Evolutionary conservation across 2,329 filamentous ascomycete species (phyloP).

Genomic region (Aspergillus sp.): DNA sequence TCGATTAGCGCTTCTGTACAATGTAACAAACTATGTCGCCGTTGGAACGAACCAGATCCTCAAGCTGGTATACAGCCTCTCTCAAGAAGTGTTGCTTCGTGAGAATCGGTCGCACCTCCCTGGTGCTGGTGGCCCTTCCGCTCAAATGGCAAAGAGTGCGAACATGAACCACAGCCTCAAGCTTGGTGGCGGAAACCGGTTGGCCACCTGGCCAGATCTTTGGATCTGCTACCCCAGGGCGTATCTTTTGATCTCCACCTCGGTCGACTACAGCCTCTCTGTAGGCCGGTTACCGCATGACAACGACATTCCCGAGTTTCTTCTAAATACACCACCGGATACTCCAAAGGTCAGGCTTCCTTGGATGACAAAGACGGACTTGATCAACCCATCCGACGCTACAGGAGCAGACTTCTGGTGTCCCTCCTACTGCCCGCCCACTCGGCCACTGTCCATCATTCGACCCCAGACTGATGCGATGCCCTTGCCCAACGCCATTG

Average conservation of each 20-base stretch:
- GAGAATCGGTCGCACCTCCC: not conserved
- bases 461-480: not conserved
- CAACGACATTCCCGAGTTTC: conserved; percentile 7
- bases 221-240: conserved; percentile 11
- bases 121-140: not conserved
- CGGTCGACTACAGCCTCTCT: conserved; percentile 12
- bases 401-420: conserved; percentile 4
- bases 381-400: not conserved
- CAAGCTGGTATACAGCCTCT: conserved; percentile 9
- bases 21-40: conserved; percentile 14
- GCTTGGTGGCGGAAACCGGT: not conserved
- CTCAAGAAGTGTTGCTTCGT: not conserved
- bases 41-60: conserved; percentile 15
- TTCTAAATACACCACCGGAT: not conserved
- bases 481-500: not conserved
- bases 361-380: conserved; percentile 4
- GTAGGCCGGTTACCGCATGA: conserved; percentile 12
- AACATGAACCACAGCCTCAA: not conserved
- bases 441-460: not conserved
- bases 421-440: not conserved
- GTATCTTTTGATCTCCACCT: conserved; percentile 13
- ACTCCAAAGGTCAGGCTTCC: conserved; percentile 7
- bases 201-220: conserved; percentile 5
- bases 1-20: conserved; percentile 4
- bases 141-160: not conserved